phyloP scores from a whole-genome alignment of 2,329 filamentous ascomycete genomes.

The Calonectria naviculata region DNA sequence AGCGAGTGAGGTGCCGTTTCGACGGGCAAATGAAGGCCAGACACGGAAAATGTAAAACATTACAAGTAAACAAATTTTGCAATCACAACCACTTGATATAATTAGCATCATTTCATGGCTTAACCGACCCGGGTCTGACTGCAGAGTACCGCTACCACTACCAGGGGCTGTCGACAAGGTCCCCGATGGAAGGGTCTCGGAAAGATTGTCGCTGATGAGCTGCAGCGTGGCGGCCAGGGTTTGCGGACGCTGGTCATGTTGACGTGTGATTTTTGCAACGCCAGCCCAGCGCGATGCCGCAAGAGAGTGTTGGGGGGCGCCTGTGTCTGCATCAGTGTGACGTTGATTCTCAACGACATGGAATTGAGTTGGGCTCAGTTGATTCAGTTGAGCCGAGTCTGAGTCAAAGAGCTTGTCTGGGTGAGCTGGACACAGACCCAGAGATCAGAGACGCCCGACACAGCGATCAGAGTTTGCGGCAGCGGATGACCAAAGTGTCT shows the following conservation, averaged over 20 bases:
- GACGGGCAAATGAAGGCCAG: background rate
- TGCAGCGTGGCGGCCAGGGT: slow-evolving; percentile 22
- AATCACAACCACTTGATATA: background rate
- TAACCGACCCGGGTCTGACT: background rate
- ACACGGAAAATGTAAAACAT: background rate
- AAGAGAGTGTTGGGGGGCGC: background rate
- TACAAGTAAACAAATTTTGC: background rate
- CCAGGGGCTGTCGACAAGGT: background rate
- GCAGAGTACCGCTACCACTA: too few relatives aligned
- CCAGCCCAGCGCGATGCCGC: background rate
- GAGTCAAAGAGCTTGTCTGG: background rate
- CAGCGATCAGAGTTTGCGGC: background rate
- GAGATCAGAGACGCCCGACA: background rate
- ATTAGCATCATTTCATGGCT: background rate
- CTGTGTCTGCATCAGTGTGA: background rate
- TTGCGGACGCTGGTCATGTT: slow-evolving; percentile 1
- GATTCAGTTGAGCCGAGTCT: background rate
- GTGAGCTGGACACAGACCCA: background rate
- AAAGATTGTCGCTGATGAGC: slow-evolving; percentile 16
- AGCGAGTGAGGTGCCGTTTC: background rate
- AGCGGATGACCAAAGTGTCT: background rate
- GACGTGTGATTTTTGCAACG: slow-evolving; percentile 9
- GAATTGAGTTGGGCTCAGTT: background rate
- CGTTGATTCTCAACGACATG: background rate
- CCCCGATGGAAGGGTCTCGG: background rate